Percentiles rank a stretch among this genome's conserved stretches.
Evolutionary conservation across 371 early-diverging fungal species (phyloP).

Genomic region (Mortierella sp.): DNA sequence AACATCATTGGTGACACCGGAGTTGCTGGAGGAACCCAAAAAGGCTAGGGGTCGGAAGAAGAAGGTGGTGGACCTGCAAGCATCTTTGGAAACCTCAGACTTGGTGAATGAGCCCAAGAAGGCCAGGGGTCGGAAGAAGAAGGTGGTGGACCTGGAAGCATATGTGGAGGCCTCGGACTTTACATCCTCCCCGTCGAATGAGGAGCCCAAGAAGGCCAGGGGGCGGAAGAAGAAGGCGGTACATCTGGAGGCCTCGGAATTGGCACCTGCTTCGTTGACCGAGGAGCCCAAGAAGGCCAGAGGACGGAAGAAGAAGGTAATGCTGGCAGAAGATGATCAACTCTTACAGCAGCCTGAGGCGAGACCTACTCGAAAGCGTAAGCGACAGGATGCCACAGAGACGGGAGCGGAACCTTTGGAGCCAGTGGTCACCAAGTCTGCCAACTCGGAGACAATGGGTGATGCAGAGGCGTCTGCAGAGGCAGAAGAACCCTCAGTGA

Average conservation of each 20-base stretch:
- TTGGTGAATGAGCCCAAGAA: too few species aligned
- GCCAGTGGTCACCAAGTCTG: background rate
- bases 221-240: background rate
- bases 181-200: background rate
- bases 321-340: background rate
- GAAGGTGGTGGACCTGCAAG: too few species aligned
- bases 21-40: too few species aligned
- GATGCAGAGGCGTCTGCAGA: too few species aligned
- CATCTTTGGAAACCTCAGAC: too few species aligned
- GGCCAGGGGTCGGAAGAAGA: too few species aligned
- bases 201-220: background rate
- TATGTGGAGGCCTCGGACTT: background rate
- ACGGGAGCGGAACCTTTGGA: background rate
- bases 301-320: background rate
- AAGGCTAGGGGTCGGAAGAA: too few species aligned
- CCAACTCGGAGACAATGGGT: background rate
- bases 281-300: background rate
- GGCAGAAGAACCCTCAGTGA: background rate
- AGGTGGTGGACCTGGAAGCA: too few species aligned
- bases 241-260: background rate
- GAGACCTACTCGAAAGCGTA: background rate
- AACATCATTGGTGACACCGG: too few species aligned
- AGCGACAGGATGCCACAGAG: background rate
- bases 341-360: background rate
- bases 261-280: background rate